Evolutionary conservation across 2,329 filamentous ascomycete genomes (phyloP).

Genomic region (Plectosphaerella cucumerina): DNA sequence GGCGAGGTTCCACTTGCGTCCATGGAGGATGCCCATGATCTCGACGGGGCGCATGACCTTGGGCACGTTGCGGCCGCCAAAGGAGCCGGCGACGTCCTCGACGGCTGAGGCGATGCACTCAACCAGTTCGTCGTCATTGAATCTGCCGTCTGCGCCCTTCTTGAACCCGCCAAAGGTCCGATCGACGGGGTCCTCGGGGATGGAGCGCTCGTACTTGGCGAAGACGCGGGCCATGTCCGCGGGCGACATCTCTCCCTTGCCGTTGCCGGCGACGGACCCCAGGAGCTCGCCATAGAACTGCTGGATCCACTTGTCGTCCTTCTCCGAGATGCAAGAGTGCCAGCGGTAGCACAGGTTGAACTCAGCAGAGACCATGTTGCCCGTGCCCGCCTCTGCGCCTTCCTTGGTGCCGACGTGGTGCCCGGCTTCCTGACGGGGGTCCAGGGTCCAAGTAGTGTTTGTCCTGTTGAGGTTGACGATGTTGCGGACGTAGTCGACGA

Average conservation of each 20-base stretch:
- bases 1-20: constrained; percentile 71
- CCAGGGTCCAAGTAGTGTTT: constrained; percentile 64
- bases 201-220: constrained; percentile 54
- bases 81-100: constrained; percentile 72
- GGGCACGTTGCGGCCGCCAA: constrained; percentile 71
- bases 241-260: constrained; percentile 50
- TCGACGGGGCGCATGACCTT: constrained; percentile 70
- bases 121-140: constrained; percentile 73
- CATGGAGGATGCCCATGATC: constrained; percentile 75
- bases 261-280: constrained; percentile 29
- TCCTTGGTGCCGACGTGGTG: constrained; percentile 47
- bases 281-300: constrained; percentile 62
- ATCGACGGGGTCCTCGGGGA: constrained; percentile 63
- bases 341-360: constrained; percentile 88
- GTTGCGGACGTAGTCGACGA: constrained; percentile 75
- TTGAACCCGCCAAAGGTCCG: constrained; percentile 64
- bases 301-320: constrained; percentile 78
- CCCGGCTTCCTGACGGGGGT: constrained; percentile 68
- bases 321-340: constrained; percentile 73
- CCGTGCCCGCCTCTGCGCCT: constrained; percentile 65
- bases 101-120: constrained; percentile 64
- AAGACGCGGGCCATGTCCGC: constrained; percentile 60
- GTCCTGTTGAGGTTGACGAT: constrained; percentile 69
- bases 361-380: constrained; percentile 81
- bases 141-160: constrained; percentile 62